Evolutionary conservation across 225 moss, liverwort and hornwort species (phyloP), one percentile per base, ranked within the genome.

Genomic region (Sphagnum contortum): DNA sequence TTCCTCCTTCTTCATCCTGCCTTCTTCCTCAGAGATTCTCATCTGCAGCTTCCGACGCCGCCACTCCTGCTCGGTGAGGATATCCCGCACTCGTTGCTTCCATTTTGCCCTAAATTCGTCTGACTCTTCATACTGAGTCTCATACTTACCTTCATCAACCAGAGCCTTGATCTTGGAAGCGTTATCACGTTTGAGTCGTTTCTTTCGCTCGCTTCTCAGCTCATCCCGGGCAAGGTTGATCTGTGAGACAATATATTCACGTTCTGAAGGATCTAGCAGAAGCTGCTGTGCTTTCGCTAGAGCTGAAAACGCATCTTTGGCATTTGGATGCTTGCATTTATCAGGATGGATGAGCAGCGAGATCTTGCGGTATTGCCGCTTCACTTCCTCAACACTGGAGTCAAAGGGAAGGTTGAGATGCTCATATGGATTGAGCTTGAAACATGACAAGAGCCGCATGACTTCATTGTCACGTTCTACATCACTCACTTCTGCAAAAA

Each of bases 21-120:
- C 98, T 73, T 98, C 98, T 64, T 98, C 98, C 70, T 98, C 98
- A 5, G 98, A 98, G 57, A 98, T 98, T 64, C 98, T 83, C 98
- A 98, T 98, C 57, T 89, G 91, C 65, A 98, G 80, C 72, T 98
- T 98, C 5, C 98, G 71, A 66, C 98, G 88, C 74, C 98, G 77
- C 98, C 98, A 98, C 77, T 98, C 98, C 70, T 98, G 98, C 70
- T 93, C 98, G 3, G 91, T 98, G 59, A 98, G 72, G 73, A 93
- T 93, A 52, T 91, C 98, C n/a, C 98, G 75, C 52, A 98, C 98
- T 64, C 98, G 92, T 86, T 81, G 79, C 79, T 93, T 98, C 98
- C 93, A 98, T 53, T 88, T 87, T 44, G 83, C 87, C 68, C 81
- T 87, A 50, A 87, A 98, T 63, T 93, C 98, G 11, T 98, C 93